Conservation (phyloP, 192 early-diverging fungal species). For the Coemansia guatemalensis region DNA sequence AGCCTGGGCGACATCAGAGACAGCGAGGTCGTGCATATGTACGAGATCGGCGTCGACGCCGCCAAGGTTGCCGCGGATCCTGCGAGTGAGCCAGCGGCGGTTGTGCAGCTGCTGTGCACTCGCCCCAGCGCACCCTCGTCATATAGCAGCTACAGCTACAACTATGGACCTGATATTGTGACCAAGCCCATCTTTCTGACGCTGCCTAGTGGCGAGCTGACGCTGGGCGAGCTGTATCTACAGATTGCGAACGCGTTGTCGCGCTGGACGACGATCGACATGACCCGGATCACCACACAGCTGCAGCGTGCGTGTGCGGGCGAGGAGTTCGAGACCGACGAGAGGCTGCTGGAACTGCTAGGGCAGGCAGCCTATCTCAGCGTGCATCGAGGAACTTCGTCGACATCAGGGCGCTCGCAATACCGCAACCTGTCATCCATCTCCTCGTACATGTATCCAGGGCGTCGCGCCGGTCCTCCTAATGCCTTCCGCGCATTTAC, state of each 20-base stretch:
- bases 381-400: slow-evolving; percentile 26
- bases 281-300: slow-evolving; percentile 19
- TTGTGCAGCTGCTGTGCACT: slow-evolving; percentile 40
- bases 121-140: slow-evolving; percentile 9
- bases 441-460: slow-evolving; percentile 31
- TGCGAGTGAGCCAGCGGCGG: slow-evolving; percentile 1
- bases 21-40: slow-evolving; percentile 30
- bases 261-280: slow-evolving; percentile 41
- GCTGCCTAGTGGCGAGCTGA: slow-evolving; percentile 21
- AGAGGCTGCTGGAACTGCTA: slow-evolving; percentile 35
- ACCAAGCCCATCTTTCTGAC: slow-evolving; percentile 40
- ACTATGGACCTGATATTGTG: slow-evolving; percentile 27
- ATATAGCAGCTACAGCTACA: slow-evolving; percentile 27
- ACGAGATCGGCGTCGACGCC: slow-evolving; percentile 29
- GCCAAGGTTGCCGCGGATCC: slow-evolving; percentile 23
- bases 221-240: slow-evolving; percentile 33
- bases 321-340: slow-evolving; percentile 8
- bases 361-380: slow-evolving; percentile 25
- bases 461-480: slow-evolving; percentile 18
- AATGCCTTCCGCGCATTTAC: slow-evolving; percentile 37
- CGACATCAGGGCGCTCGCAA: slow-evolving; percentile 1
- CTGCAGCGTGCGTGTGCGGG: slow-evolving; percentile 13
- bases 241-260: slow-evolving; percentile 27
- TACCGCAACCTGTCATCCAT: slow-evolving; percentile 36
- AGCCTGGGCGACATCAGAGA: slow-evolving; percentile 27